These are phyloP conservation scores for Malania oleifera DNA, from an alignment of 164 flowering plant genomes.

Conservation along the genomic window DNA sequence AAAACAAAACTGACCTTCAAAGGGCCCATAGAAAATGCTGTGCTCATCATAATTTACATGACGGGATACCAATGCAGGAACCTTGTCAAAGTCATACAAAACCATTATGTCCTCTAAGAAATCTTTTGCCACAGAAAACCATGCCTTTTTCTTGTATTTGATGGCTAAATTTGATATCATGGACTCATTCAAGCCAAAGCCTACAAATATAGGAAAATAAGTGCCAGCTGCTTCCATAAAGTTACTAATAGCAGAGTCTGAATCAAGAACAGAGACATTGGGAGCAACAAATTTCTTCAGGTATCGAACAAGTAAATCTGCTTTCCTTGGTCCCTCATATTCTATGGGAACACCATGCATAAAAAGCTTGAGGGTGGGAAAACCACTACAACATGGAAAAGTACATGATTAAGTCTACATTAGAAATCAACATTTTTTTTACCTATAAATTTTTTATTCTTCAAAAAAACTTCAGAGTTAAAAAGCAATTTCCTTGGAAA, in stretches of 20 bases:
- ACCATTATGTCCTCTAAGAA: conserved; percentile 78
- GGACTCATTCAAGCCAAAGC: conserved; percentile 84
- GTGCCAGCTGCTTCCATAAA: conserved; percentile 77
- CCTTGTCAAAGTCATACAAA: conserved; percentile 81
- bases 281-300: conserved; percentile 92
- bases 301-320: conserved; percentile 72
- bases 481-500: no score
- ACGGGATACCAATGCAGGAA: conserved; percentile 75
- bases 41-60: conserved; percentile 68
- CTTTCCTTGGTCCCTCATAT: conserved; percentile 83
- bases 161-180: conserved; percentile 45
- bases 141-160: conserved; percentile 87
- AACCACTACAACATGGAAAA: conserved; percentile 59
- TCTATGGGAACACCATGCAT: conserved; percentile 77
- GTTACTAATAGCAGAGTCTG: conserved; percentile 57
- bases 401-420: conserved; percentile 2
- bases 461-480: no score
- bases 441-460: no score
- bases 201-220: conserved; percentile 72
- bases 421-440: neutral
- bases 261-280: conserved; percentile 73
- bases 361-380: conserved; percentile 81
- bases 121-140: conserved; percentile 93
- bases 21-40: conserved; percentile 86
- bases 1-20: conserved; percentile 69